A percentile compares a stretch with the other conserved stretches of the same genome.
These are phyloP conservation scores for Phyllosticta capitalensis DNA, from an alignment of 2,329 filamentous ascomycete species.

Conservation along the genomic window DNA sequence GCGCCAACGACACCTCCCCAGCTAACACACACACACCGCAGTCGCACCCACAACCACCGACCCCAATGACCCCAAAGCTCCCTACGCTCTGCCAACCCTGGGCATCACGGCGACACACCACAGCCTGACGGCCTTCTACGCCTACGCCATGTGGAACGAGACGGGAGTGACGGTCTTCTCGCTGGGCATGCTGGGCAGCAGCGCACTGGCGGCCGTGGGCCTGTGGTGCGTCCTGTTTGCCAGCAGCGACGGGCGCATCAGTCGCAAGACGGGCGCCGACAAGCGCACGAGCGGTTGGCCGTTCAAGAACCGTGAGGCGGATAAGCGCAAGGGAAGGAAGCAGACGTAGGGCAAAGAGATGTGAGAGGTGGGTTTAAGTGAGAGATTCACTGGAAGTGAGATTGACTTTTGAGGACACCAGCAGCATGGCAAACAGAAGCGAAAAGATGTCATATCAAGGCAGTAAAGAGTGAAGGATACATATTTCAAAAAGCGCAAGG, in stretches of 20 bases:
- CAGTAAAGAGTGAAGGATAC: too few relatives aligned
- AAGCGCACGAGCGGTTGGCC: slow-evolving; percentile 58
- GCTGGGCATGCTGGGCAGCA: slow-evolving; percentile 50
- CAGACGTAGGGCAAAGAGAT: background rate
- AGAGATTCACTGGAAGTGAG: too few relatives aligned
- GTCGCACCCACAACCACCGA: slow-evolving; percentile 26
- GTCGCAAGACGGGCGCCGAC: slow-evolving; percentile 54
- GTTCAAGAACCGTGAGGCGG: slow-evolving; percentile 51
- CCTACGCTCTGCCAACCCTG: slow-evolving; percentile 53
- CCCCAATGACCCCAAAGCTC: slow-evolving; percentile 27
- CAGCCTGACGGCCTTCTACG: slow-evolving; percentile 48
- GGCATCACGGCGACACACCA: slow-evolving; percentile 61
- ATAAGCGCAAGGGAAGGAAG: slow-evolving; percentile 37
- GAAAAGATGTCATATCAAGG: too few relatives aligned
- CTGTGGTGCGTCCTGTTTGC: slow-evolving; percentile 56
- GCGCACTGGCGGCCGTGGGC: slow-evolving; percentile 50
- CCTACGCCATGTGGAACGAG: slow-evolving; percentile 57
- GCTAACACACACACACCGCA: background rate
- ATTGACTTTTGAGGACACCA: too few relatives aligned
- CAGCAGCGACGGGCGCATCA: slow-evolving; percentile 47
- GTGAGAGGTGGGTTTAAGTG: background rate
- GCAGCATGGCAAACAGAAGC: too few relatives aligned
- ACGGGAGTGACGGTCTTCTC: slow-evolving; percentile 48
- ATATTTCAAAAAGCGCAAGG: too few relatives aligned
- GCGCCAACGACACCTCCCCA: background rate